These are phyloP conservation scores for Sophora flavescens DNA, from an alignment of 306 rosid species.

Conservation along the genomic window DNA sequence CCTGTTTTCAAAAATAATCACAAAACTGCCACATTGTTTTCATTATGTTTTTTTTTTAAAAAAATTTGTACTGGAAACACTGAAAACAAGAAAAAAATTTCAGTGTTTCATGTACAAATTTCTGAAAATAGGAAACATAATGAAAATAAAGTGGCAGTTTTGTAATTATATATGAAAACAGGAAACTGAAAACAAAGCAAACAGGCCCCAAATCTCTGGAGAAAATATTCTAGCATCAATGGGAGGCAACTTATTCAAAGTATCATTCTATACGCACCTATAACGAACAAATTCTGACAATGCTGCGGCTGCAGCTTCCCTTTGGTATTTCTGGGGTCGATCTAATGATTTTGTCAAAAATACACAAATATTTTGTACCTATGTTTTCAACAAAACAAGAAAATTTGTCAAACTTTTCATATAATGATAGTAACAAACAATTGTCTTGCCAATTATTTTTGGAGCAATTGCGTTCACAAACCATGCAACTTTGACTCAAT, in stretches of 20 bases:
- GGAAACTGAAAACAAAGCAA: no score
- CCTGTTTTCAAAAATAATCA: no score
- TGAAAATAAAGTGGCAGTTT: no score
- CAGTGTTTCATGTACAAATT: no score
- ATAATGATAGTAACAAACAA: slow-evolving; percentile 30
- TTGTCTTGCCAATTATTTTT: slow-evolving; percentile 13
- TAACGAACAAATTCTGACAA: slow-evolving; percentile 91
- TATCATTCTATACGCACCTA: slow-evolving; percentile 60
- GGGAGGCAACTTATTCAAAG: slow-evolving; percentile 36
- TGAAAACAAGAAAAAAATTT: no score
- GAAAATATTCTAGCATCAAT: slow-evolving; percentile 18
- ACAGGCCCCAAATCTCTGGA: neutral
- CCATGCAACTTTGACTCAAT: slow-evolving; percentile 23
- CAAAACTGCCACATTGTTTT: no score
- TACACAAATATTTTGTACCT: slow-evolving; percentile 87
- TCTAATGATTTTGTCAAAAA: slow-evolving; percentile 74
- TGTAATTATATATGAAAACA: no score
- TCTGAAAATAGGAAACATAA: no score
- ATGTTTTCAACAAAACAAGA: slow-evolving; percentile 38
- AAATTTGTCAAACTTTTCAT: slow-evolving; percentile 32
- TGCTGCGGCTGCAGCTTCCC: slow-evolving; percentile 98
- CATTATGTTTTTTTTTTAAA: no score
- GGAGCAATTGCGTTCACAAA: slow-evolving; percentile 21
- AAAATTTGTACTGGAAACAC: no score
- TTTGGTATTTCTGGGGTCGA: slow-evolving; percentile 81